A percentile compares a stretch with the other conserved stretches of the same genome.
Evolutionary conservation across 1,139 yeast genomes (phyloP).

Genomic region (Lodderomyces oxycetoniae): DNA sequence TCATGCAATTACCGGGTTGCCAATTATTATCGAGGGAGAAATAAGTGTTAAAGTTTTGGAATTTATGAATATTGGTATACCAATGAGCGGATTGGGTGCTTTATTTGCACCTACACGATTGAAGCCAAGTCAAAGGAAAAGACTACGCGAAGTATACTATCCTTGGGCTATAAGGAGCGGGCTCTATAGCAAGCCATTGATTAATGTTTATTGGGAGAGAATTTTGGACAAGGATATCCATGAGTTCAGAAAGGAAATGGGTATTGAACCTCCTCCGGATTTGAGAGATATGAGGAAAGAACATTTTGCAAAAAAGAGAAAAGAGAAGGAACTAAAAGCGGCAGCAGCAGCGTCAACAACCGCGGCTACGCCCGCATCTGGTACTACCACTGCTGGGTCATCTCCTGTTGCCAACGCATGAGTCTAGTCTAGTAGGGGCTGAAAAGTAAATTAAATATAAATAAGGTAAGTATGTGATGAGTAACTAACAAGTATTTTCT

Average conservation of each 20-base stretch:
- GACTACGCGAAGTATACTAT: constrained; percentile 60
- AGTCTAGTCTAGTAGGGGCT: no score
- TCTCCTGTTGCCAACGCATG: no score
- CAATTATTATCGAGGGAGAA: constrained; percentile 92
- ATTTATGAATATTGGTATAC: constrained; percentile 87
- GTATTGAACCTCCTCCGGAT: constrained; percentile 72
- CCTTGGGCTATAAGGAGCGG: constrained; percentile 91
- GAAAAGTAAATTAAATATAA: no score
- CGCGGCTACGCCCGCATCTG: not conserved
- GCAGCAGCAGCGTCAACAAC: not conserved
- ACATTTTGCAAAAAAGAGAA: constrained; percentile 30
- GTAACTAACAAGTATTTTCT: no score
- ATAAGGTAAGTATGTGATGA: no score
- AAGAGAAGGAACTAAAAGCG: constrained; percentile 15
- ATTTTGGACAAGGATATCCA: constrained; percentile 66
- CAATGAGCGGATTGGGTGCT: constrained; percentile 94
- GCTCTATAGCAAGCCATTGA: constrained; percentile 64
- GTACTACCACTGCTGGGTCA: no score
- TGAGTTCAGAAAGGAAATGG: constrained; percentile 67
- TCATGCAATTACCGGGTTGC: constrained; percentile 87
- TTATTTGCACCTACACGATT: constrained; percentile 76
- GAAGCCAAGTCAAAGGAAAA: constrained; percentile 48
- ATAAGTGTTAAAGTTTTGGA: constrained; percentile 90
- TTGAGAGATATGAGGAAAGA: constrained; percentile 58
- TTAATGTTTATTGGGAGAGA: constrained; percentile 93